A percentile compares a stretch with the other conserved stretches of the same genome.
phyloP scores from a whole-genome alignment of 805 yeast genomes.

The Suhomyces pyralidae region DNA sequence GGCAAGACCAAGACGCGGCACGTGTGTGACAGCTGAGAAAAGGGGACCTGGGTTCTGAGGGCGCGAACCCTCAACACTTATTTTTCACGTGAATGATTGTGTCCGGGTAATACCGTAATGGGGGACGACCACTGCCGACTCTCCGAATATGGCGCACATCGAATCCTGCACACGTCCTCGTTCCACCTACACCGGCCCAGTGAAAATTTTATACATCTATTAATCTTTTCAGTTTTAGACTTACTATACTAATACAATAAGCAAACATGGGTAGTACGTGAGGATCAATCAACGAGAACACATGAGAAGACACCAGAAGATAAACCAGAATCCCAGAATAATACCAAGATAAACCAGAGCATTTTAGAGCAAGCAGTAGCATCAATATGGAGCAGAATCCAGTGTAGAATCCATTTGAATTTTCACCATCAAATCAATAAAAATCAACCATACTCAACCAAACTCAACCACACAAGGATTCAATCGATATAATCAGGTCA shows the following conservation, averaged over 20 bases:
- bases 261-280: constrained; percentile 76
- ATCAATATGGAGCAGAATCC: not conserved
- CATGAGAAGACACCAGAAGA: not conserved
- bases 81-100: not conserved
- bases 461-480: too few relatives aligned
- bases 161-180: constrained; percentile 4
- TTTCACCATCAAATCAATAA: not conserved
- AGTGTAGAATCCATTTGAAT: not conserved
- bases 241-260: constrained; percentile 28
- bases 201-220: constrained; percentile 5
- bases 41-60: not conserved
- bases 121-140: not conserved
- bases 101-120: not conserved
- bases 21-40: not conserved
- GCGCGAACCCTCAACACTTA: not conserved
- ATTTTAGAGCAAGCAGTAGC: not conserved
- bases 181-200: not conserved
- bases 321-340: not conserved
- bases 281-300: constrained; percentile 10
- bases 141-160: not conserved
- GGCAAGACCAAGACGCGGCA: not conserved
- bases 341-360: not conserved
- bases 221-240: not conserved
- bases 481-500: not conserved
- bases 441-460: too few relatives aligned